Base-by-base conservation (phyloP, 495 filamentous ascomycete genomes). In the Aspergillus conjunctus region DNA sequence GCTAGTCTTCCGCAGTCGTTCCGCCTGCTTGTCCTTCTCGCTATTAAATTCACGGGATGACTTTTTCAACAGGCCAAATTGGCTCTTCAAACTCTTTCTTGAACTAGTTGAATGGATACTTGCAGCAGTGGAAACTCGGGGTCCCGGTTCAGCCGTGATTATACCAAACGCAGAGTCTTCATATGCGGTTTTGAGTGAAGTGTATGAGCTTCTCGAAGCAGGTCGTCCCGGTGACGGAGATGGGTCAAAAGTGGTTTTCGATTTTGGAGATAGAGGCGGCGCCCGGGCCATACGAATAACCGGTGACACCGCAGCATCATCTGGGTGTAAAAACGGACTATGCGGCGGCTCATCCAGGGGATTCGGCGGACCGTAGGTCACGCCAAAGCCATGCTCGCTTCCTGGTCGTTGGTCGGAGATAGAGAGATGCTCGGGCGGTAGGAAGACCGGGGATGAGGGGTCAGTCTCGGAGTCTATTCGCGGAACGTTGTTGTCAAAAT, bases 241-340 rank as follows among this genome's bases (percentile, higher is more conserved):
- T 18, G 45, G 57, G 14, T 68, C 65, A 20, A 63, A 58, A 32
- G 56, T 64, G 0, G 59, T 20, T 56, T 69, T 69, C 15, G 67
- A 63, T 58, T 74, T 82, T 9, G 88, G 86, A 18, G 90, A 91
- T 49, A 91, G 89, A 3, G 91, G 90, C 17, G 88, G 90, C 18
- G 88, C 89, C 71, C 91, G 91, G 51, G 91, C 85, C 50, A 93
- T 97, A 58, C 90, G 86, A 70, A 97, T 87, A 21, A 94, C 88
- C 17, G 93, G 93, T 14, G 91, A 79, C 62, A 85, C 83, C 8
- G 93, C 92, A 11, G 91, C 88, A 71, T 94, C 85, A 66, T 91
- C 87, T 31, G 83, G 79, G 57, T 86, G 83, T n/a, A 90, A 71
- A 56, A 73, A 80, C 37, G 75, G 75, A 34, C 73, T 73, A 20